Conservation (phyloP, 257 asterid genomes). For the Solanum dulcamara region DNA sequence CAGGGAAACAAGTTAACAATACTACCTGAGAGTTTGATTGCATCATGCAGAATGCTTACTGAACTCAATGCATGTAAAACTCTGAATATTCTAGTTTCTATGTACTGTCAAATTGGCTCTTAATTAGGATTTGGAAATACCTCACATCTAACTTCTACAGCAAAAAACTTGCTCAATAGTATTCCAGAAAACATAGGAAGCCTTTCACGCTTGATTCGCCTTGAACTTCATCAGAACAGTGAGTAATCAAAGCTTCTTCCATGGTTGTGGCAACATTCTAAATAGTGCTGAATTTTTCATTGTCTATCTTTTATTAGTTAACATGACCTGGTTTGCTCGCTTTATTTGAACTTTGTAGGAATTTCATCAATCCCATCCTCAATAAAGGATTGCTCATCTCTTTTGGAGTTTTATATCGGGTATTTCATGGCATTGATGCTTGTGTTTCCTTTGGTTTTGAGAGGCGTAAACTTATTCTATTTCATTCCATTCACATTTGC, state of each 20-base stretch:
- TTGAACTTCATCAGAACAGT: slow-evolving; percentile 91
- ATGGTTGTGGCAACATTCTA: not conserved
- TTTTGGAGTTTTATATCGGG: slow-evolving; percentile 91
- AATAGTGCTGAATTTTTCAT: not conserved
- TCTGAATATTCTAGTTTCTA: not conserved
- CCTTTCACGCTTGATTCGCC: slow-evolving; percentile 74
- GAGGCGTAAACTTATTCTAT: not conserved
- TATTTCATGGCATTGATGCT: slow-evolving; percentile 5
- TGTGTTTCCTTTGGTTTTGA: not conserved
- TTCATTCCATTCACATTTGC: not conserved
- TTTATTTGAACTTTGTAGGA: slow-evolving; percentile 38
- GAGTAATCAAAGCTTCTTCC: slow-evolving; percentile 24
- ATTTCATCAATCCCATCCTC: slow-evolving; percentile 78
- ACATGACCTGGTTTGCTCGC: slow-evolving; percentile 1
- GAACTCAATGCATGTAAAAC: slow-evolving; percentile 87
- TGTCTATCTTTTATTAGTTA: not conserved
- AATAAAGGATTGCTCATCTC: slow-evolving; percentile 72
- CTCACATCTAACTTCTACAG: slow-evolving; percentile 26
- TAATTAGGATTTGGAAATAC: slow-evolving; percentile 6
- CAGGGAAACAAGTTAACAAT: slow-evolving; percentile 79
- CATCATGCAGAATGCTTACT: slow-evolving; percentile 70
- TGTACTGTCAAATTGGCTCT: not conserved
- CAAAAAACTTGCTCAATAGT: slow-evolving; percentile 53
- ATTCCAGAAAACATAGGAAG: slow-evolving; percentile 79
- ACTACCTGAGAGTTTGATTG: slow-evolving; percentile 47